Conservation (phyloP, 2,329 filamentous ascomycete genomes). For the Apiospora hydei region DNA sequence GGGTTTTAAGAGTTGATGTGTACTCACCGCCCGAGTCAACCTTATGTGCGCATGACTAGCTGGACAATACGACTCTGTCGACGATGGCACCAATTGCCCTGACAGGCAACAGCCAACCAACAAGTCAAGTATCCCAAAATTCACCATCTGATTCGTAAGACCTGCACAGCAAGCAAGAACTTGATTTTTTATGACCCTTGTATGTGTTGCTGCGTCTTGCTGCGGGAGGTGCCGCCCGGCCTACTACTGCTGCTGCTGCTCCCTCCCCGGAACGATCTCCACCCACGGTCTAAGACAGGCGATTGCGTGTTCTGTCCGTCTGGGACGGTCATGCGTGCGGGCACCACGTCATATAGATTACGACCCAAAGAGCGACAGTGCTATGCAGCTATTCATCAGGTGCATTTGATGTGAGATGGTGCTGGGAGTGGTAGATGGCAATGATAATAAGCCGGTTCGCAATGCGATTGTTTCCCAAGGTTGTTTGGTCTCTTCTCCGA, state of each 20-base stretch:
- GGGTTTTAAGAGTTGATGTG: not conserved
- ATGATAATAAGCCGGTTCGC: constrained; percentile 5
- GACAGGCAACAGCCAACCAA: not conserved
- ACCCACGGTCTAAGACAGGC: not conserved
- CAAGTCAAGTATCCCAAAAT: not conserved
- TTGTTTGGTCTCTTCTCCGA: not conserved
- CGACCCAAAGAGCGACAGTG: not conserved
- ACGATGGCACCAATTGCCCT: not conserved
- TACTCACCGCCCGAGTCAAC: not conserved
- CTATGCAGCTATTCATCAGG: not conserved
- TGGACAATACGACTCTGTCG: not conserved
- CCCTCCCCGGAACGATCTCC: not conserved
- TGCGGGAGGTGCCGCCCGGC: not conserved
- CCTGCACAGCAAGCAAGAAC: not conserved
- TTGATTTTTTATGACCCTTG: too few species aligned
- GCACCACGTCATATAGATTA: not conserved
- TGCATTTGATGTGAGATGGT: not conserved
- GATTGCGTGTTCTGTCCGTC: not conserved
- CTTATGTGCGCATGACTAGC: not conserved
- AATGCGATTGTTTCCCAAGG: not conserved
- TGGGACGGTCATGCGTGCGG: not conserved
- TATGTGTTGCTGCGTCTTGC: not conserved
- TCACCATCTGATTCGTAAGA: not conserved
- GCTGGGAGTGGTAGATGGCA: not conserved
- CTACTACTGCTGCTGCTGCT: not conserved